Base-by-base conservation (phyloP, 2,329 filamentous ascomycete species). In the Lizonia empirigonia region DNA sequence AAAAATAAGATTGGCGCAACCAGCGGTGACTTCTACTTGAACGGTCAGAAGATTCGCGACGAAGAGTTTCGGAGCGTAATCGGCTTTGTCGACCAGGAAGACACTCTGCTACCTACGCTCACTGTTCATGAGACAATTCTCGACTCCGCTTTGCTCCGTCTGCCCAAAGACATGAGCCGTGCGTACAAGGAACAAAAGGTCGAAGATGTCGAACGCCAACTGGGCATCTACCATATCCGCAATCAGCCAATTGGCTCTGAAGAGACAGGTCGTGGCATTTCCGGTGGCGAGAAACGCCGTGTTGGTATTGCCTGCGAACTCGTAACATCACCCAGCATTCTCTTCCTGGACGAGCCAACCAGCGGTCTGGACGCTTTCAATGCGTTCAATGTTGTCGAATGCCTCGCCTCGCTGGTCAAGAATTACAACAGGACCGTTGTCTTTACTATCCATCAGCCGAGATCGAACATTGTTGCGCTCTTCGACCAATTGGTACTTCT, bases 41-140 rank as follows among this genome's bases (percentile, higher is more conserved):
- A 97, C 61, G 95, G 94, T 26, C 91, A 97, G 72, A 93, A 90
- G 71, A 86, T 97, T 29, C 80, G 80, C 24, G 90, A 97, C 70
- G 74, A 83, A 23, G 90, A 97, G 56, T 99, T 94, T 76, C 90
- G 89, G 69, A 92, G 85, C 55, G 91, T 97, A 42, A 88, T 97
- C 59, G 94, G 95, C 18, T 99, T 97, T 64, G 94, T 99, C 32
- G 94, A 99, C 64, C 94, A 99, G 76, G 94, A 99, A 69, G 94
- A 99, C 69, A 96, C 93, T 5, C 93, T 99, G 86, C 81, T 99
- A 34, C 88, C 94, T 0, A 99, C 94, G 0, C 79, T 99, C 61
- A 99, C 94, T 0, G 94, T 99, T 7, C 94, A 99, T 72, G 94
- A 99, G 75, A 99, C 94, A 0, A 99, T 99, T 55, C 80, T 97